Conservation (phyloP, 176 grass and related monocot species). For the Zea luxurians region DNA sequence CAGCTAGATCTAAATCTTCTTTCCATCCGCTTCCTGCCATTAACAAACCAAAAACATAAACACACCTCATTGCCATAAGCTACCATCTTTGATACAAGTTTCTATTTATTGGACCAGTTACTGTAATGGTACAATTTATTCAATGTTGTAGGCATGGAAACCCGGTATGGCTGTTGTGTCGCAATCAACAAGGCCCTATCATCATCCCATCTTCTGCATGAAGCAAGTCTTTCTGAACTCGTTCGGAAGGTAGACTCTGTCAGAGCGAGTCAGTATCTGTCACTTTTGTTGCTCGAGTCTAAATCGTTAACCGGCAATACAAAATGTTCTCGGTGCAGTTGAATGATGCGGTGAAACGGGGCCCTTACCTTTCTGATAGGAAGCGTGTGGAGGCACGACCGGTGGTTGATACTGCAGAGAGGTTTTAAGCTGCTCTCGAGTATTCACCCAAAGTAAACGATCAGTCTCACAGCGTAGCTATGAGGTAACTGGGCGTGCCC, state of each 20-base stretch:
- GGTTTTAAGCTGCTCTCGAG: constrained; percentile 48
- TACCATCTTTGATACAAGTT: neutral
- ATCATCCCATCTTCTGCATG: constrained; percentile 63
- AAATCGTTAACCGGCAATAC: constrained; percentile 1
- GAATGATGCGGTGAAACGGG: constrained; percentile 78
- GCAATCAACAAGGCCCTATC: constrained; percentile 74
- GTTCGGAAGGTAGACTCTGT: constrained; percentile 61
- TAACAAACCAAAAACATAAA: neutral
- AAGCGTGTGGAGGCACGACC: constrained; percentile 58
- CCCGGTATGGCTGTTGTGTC: constrained; percentile 60
- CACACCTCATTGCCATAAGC: neutral
- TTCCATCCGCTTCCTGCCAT: constrained; percentile 74
- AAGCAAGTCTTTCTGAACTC: constrained; percentile 53
- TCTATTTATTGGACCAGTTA: neutral
- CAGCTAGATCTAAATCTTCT: constrained; percentile 90
- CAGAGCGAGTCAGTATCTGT: neutral
- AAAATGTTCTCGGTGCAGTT: constrained; percentile 47
- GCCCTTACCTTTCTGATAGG: constrained; percentile 62
- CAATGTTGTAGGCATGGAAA: constrained; percentile 70
- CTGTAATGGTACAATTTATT: constrained; percentile 26
- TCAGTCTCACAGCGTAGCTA: neutral
- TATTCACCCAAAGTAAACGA: neutral
- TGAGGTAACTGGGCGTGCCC: neutral
- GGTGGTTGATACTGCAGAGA: constrained; percentile 57
- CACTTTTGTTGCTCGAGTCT: neutral